Base-by-base conservation (phyloP, 1,284 basidiomycete species). In the Coriolopsis trogii region DNA sequence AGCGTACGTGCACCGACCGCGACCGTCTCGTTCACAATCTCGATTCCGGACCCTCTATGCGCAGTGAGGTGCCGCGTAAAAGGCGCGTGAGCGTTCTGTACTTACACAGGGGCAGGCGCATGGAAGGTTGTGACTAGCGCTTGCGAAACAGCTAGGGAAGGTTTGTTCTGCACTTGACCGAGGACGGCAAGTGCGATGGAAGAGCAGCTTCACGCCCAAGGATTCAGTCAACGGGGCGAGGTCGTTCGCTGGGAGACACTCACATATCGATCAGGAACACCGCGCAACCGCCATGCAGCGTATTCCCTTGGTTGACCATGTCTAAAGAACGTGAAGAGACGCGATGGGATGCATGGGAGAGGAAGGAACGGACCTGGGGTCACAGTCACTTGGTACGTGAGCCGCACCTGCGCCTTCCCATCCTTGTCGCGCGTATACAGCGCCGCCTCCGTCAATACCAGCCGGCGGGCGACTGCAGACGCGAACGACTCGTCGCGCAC, bases 191-290 rank as follows among this genome's bases (percentile, higher is more conserved):
- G 43, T 12, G 52, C 47, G 36, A 49, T 46, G 12, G 52, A 54
- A 30, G 52, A 54, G 34, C 52, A 54, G 18, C 47, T 54, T 41
- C 15, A 12, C 2, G n/a, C 12, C 13, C 21, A 21, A 26, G 16
- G 28, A 5, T 24, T 33, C 21, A 23, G 12, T 24, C 40, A 12
- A 16, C 9, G 28, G 31, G 42, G 18, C 20, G 38, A 18, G 33
- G 23, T 16, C 13, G 16, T 10, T 15, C 16, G 18, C 25, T 18
- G 5, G 16, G 12, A 20, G 10, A 33, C 33, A 67, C 77, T 41
- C 55, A 82, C 82, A 84, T 85, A 68, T 87, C 85, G 48, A 87
- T 80, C 49, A 87, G 68, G 67, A 85, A 87, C 28, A 84, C 81
- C 37, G 86, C 65, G 46, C 83, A 85, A 41, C 82, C 85, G 18